A percentile compares a stretch with the other conserved stretches of the same genome.
phyloP scores from a whole-genome alignment of 139 green algal species.

The Nannochloris sp. region DNA sequence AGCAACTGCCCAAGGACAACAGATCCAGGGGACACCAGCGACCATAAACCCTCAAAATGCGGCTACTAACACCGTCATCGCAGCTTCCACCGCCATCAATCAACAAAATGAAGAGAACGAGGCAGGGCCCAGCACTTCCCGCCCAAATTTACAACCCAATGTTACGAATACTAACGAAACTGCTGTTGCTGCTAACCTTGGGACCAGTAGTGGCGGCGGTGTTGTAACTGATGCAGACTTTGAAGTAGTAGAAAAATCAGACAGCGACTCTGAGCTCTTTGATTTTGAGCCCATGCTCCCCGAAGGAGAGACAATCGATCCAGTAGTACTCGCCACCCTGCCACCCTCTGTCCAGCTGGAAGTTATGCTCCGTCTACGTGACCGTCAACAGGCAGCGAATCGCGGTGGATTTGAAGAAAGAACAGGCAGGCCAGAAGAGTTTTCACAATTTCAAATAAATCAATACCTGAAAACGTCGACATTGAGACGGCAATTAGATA shows the following conservation, averaged over 20 bases:
- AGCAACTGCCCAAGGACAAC: slow-evolving; percentile 1
- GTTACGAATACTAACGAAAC: not conserved
- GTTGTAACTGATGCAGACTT: not conserved
- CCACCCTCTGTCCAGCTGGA: slow-evolving; percentile 83
- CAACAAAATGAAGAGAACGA: too few species aligned
- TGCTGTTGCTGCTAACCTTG: not conserved
- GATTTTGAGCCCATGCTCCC: not conserved
- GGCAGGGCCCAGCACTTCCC: too few species aligned
- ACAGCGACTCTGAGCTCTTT: not conserved
- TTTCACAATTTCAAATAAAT: slow-evolving; percentile 64
- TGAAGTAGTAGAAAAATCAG: not conserved
- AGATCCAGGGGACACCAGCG: not conserved
- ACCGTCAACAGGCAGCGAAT: slow-evolving; percentile 56
- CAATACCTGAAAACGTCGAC: slow-evolving; percentile 62
- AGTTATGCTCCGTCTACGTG: slow-evolving; percentile 63
- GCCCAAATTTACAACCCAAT: too few species aligned
- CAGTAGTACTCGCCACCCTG: slow-evolving; percentile 70
- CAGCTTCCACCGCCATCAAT: too few species aligned
- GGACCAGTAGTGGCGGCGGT: not conserved
- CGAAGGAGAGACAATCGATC: slow-evolving; percentile 44
- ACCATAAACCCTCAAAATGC: not conserved
- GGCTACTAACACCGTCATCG: too few species aligned
- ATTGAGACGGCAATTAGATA: slow-evolving; percentile 33
- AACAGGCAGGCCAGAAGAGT: slow-evolving; percentile 33
- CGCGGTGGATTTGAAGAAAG: slow-evolving; percentile 55